These are phyloP conservation scores for Aspergillus alliaceus DNA, from an alignment of 2,329 filamentous ascomycete genomes.

Conservation along the genomic window DNA sequence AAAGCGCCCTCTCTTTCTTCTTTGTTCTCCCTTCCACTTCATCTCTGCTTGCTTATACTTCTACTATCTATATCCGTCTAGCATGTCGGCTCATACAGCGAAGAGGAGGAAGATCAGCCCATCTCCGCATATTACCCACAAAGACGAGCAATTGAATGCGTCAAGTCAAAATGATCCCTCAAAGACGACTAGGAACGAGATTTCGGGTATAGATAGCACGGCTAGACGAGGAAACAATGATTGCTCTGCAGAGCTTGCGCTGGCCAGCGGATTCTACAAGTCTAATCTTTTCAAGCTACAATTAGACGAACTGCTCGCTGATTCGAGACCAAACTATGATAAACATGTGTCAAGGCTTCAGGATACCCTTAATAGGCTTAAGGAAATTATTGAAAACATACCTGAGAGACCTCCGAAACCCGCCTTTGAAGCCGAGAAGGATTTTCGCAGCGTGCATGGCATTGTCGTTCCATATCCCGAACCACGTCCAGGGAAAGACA, in stretches of 20 bases:
- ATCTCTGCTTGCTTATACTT: too few relatives aligned
- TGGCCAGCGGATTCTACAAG: constrained; percentile 58
- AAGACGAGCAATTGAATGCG: constrained; percentile 13
- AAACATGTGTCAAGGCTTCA: constrained; percentile 57
- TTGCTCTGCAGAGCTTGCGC: constrained; percentile 35
- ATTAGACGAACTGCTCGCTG: constrained; percentile 61
- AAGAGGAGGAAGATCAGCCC: constrained; percentile 52
- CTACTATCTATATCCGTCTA: not conserved
- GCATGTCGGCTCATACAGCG: constrained; percentile 36
- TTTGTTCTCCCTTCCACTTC: not conserved
- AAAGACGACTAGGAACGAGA: constrained; percentile 17
- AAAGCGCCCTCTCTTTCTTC: not conserved
- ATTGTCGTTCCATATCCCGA: constrained; percentile 80
- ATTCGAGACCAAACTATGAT: constrained; percentile 59
- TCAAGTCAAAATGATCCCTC: constrained; percentile 17
- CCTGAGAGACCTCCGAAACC: constrained; percentile 50
- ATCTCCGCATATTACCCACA: constrained; percentile 20
- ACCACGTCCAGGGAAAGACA: constrained; percentile 73
- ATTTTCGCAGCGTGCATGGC: constrained; percentile 65
- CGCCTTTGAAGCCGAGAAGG: constrained; percentile 66
- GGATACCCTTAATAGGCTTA: constrained; percentile 55
- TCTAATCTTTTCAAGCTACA: constrained; percentile 68
- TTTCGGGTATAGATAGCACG: constrained; percentile 12
- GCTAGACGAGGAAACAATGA: constrained; percentile 22
- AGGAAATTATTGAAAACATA: constrained; percentile 58